phyloP scores from a whole-genome alignment of 2,329 filamentous ascomycete species.

The Ophiosphaerella narmari region DNA sequence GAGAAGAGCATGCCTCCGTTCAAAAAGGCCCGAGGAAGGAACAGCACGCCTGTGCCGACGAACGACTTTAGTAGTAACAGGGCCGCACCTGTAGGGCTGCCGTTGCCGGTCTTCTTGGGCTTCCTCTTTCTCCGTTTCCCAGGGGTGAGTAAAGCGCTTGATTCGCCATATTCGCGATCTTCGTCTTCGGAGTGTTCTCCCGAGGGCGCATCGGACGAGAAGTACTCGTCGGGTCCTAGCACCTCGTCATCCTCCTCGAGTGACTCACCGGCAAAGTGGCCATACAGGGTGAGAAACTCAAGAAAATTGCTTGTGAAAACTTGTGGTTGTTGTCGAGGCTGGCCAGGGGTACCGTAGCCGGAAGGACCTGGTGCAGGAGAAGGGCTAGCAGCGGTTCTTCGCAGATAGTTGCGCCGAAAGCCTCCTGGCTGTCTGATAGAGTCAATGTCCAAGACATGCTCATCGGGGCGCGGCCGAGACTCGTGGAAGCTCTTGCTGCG shows the following conservation, averaged over 20 bases:
- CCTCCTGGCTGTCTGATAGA: slow-evolving; percentile 92
- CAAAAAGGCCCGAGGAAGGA: slow-evolving; percentile 88
- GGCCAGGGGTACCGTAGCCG: slow-evolving; percentile 45
- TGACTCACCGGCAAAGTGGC: slow-evolving; percentile 96
- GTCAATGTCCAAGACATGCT: slow-evolving; percentile 81
- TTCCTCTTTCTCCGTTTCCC: slow-evolving; percentile 73
- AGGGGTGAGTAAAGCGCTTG: slow-evolving; percentile 76
- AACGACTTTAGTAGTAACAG: slow-evolving; percentile 94
- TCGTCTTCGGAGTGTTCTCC: slow-evolving; percentile 60
- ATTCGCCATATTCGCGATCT: slow-evolving; percentile 80
- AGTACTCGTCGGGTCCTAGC: slow-evolving; percentile 86
- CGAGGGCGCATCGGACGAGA: slow-evolving; percentile 73
- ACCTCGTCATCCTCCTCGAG: slow-evolving; percentile 96
- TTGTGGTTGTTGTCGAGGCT: slow-evolving; percentile 28
- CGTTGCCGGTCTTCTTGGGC: slow-evolving; percentile 78
- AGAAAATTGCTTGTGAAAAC: slow-evolving; percentile 87
- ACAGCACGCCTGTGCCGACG: slow-evolving; percentile 93
- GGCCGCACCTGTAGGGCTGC: slow-evolving; percentile 77
- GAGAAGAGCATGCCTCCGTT: slow-evolving; percentile 98
- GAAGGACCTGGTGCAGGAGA: slow-evolving; percentile 52
- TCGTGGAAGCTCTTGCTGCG: slow-evolving; percentile 89
- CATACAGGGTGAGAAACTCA: slow-evolving; percentile 92
- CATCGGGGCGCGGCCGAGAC: slow-evolving; percentile 76
- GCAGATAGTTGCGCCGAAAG: slow-evolving; percentile 87
- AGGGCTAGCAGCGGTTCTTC: slow-evolving; percentile 72